A percentile compares a stretch with the other conserved stretches of the same genome.
These are phyloP conservation scores for Fusarium circinatum DNA, from an alignment of 2,329 filamentous ascomycete genomes.

Conservation along the genomic window DNA sequence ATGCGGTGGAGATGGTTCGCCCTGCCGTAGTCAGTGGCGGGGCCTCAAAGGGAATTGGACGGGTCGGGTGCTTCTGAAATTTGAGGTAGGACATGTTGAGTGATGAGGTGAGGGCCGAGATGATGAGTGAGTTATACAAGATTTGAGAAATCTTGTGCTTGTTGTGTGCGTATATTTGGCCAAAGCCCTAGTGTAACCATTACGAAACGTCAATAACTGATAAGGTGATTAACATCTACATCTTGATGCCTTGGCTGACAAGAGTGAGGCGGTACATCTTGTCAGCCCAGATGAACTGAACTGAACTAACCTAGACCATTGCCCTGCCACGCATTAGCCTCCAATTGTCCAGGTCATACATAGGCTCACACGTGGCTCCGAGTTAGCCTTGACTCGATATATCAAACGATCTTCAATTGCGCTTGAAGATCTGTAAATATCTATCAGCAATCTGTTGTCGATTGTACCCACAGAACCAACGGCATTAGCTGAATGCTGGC, in stretches of 20 bases:
- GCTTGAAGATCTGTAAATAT: not conserved
- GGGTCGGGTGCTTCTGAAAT: not conserved
- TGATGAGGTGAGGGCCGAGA: not conserved
- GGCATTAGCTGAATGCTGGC: not conserved
- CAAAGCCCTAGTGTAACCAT: not conserved
- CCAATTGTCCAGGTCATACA: not conserved
- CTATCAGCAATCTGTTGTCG: not conserved
- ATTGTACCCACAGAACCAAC: conserved; percentile 11
- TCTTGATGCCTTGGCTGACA: not conserved
- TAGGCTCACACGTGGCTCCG: not conserved
- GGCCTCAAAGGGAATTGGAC: conserved; percentile 24
- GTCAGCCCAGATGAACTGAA: not conserved
- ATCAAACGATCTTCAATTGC: not conserved
- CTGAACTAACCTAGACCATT: conserved; percentile 12
- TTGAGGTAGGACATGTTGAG: conserved; percentile 1
- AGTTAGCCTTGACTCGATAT: not conserved
- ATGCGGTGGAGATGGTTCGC: conserved; percentile 40
- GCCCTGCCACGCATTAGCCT: conserved; percentile 22
- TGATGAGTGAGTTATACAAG: not conserved
- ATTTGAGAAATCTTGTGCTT: not conserved
- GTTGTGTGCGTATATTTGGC: not conserved
- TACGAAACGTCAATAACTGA: not conserved
- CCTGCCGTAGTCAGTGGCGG: conserved; percentile 29
- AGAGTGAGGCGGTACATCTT: conserved; percentile 34
- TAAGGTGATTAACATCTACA: not conserved